A percentile compares a stretch with the other conserved stretches of the same genome.
Conservation (phyloP, 75 land plant species). For the Larix kaempferi region DNA sequence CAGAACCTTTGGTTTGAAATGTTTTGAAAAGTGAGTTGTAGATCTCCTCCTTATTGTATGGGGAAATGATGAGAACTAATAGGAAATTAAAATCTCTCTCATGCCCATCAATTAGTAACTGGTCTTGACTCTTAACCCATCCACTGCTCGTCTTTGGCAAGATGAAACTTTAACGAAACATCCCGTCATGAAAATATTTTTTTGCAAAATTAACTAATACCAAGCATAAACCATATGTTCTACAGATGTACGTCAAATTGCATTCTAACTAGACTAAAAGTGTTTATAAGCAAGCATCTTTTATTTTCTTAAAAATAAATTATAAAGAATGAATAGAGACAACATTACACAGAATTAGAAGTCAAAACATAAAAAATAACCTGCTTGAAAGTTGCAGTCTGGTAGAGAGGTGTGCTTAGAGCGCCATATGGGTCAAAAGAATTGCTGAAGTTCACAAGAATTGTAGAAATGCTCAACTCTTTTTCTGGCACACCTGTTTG, state of each 20-base stretch:
- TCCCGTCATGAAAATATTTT: neutral
- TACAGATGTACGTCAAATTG: neutral
- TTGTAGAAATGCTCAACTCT: slow-evolving; percentile 72
- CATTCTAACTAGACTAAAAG: neutral
- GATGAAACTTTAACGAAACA: neutral
- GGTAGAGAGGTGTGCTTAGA: slow-evolving; percentile 89
- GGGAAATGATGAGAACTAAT: neutral
- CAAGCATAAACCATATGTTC: neutral
- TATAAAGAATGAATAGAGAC: neutral
- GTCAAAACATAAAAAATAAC: slow-evolving; percentile 20
- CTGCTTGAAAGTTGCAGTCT: slow-evolving; percentile 96
- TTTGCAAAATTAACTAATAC: neutral
- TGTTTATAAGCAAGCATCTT: neutral
- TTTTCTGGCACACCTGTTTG: slow-evolving; percentile 24
- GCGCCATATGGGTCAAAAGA: slow-evolving; percentile 85
- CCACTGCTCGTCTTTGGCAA: neutral
- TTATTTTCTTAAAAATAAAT: neutral
- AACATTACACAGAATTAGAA: neutral
- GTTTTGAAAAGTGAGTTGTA: neutral
- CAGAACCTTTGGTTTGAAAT: neutral
- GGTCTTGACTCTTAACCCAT: neutral
- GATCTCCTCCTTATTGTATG: neutral
- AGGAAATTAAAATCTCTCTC: neutral
- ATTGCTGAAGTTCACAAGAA: slow-evolving; percentile 61
- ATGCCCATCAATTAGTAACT: neutral